Conservation (phyloP, 2,329 filamentous ascomycete genomes). For the Xylariales sp. region DNA sequence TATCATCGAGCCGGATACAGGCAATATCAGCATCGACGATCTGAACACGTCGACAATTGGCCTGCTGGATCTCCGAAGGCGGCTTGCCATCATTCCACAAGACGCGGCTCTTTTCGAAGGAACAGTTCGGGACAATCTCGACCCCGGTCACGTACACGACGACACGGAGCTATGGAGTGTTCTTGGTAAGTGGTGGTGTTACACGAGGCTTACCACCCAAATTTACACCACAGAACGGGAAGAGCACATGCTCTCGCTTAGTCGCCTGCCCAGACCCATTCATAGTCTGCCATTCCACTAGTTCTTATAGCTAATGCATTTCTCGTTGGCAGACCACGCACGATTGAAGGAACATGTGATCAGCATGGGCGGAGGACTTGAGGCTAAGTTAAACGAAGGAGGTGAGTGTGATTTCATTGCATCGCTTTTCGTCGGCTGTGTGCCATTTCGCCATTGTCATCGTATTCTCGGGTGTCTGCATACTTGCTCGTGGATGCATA, state of each 20-base stretch:
- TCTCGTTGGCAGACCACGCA: slow-evolving; percentile 67
- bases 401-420: slow-evolving; percentile 53
- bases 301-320: slow-evolving; percentile 32
- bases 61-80: slow-evolving; percentile 78
- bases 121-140: slow-evolving; percentile 88
- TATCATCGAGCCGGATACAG: slow-evolving; percentile 82
- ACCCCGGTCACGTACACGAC: slow-evolving; percentile 90
- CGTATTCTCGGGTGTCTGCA: slow-evolving; percentile 22
- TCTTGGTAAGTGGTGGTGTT: slow-evolving; percentile 64
- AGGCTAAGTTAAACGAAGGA: slow-evolving; percentile 89
- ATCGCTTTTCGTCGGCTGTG: slow-evolving; percentile 24
- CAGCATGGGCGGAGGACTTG: slow-evolving; percentile 82
- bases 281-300: slow-evolving; percentile 14
- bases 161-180: slow-evolving; percentile 98
- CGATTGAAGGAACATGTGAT: slow-evolving; percentile 86
- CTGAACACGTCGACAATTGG: slow-evolving; percentile 89
- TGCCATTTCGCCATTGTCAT: slow-evolving; percentile 22
- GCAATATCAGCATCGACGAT: slow-evolving; percentile 82
- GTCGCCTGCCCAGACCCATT: slow-evolving; percentile 13
- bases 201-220: slow-evolving; percentile 17
- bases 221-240: slow-evolving; percentile 16
- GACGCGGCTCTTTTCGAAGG: slow-evolving; percentile 95
- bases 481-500: slow-evolving; percentile 15
- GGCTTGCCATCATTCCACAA: slow-evolving; percentile 94
- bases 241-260: slow-evolving; percentile 19